Conservation (phyloP, 129 eudicot genomes). For the Lactuca saligna region DNA sequence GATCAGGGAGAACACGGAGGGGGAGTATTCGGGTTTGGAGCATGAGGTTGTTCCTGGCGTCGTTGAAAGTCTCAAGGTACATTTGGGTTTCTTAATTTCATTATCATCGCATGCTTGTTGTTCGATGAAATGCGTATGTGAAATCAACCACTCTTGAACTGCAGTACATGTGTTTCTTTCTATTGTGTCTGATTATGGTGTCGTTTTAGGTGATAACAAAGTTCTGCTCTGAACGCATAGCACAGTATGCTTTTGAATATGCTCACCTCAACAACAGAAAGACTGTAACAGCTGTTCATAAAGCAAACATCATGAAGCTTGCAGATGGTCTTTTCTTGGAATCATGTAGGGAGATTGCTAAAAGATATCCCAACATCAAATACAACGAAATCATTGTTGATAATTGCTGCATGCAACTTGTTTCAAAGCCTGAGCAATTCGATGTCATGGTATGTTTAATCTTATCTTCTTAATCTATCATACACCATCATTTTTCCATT, state of each 20-base stretch:
- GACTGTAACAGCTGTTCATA: conserved; percentile 90
- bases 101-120: conserved; percentile 2
- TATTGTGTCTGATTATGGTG: conserved; percentile 24
- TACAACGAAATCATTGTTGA: conserved; percentile 87
- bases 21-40: conserved; percentile 82
- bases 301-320: conserved; percentile 92
- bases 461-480: conserved; percentile 6
- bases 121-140: conserved; percentile 24
- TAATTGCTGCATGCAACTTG: conserved; percentile 94
- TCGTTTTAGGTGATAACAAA: conserved; percentile 74
- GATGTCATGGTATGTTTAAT: conserved; percentile 72
- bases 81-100: background rate
- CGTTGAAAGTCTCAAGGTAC: conserved; percentile 82
- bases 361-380: conserved; percentile 60
- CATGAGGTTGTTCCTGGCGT: conserved; percentile 92
- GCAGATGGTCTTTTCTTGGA: conserved; percentile 94
- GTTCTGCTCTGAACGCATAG: conserved; percentile 87
- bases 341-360: conserved; percentile 79
- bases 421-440: conserved; percentile 85
- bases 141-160: background rate
- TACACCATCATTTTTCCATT: background rate
- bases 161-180: background rate
- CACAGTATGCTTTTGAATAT: conserved; percentile 83
- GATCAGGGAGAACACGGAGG: conserved; percentile 88
- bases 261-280: conserved; percentile 87